phyloP scores from a whole-genome alignment of 2,329 filamentous ascomycete species.

The Lachnellula hyalina region DNA sequence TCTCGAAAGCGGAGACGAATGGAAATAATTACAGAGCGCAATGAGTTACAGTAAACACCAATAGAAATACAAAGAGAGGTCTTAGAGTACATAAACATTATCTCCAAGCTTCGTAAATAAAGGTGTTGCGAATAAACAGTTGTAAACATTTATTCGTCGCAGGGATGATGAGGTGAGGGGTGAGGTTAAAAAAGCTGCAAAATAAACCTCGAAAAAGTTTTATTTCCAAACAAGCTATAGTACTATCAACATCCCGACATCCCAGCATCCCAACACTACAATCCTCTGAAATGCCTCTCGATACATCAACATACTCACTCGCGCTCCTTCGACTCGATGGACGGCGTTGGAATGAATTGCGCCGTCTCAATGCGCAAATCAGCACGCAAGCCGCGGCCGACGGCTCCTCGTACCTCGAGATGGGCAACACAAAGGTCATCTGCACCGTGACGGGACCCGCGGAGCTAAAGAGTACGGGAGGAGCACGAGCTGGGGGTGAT shows the following conservation, averaged over 20 bases:
- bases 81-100: too few relatives aligned
- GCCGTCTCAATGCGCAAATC: slow-evolving; percentile 81
- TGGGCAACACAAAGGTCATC: slow-evolving; percentile 96
- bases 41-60: too few relatives aligned
- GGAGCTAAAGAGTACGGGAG: slow-evolving; percentile 54
- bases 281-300: slow-evolving; percentile 68
- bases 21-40: too few relatives aligned
- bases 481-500: slow-evolving; percentile 32
- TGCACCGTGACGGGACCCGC: slow-evolving; percentile 84
- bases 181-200: too few relatives aligned
- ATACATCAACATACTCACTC: slow-evolving; percentile 86
- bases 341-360: slow-evolving; percentile 94
- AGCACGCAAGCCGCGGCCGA: slow-evolving; percentile 89
- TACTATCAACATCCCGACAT: not conserved
- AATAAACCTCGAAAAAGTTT: not conserved
- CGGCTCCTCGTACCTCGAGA: slow-evolving; percentile 88
- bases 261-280: not conserved
- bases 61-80: too few relatives aligned
- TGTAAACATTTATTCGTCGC: too few relatives aligned
- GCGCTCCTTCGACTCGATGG: slow-evolving; percentile 78
- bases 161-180: too few relatives aligned
- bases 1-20: too few relatives aligned
- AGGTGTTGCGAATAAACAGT: too few relatives aligned
- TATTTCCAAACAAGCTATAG: not conserved
- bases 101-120: too few relatives aligned